Evolutionary conservation across 2,329 filamentous ascomycete species (phyloP), one percentile per base, ranked within the genome.

Genomic region (Cladophialophora yegresii): DNA sequence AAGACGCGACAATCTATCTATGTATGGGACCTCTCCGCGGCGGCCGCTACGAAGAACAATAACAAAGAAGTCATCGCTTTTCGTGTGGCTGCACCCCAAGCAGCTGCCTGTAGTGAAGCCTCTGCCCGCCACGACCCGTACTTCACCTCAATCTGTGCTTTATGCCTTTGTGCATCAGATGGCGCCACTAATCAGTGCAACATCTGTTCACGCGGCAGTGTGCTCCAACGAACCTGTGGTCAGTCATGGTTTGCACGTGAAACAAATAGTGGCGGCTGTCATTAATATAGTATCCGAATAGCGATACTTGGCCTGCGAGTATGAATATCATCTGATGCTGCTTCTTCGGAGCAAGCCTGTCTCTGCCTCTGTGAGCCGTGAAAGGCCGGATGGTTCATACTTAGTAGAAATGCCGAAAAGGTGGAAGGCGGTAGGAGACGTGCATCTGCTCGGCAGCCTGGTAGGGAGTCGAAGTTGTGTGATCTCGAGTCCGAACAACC

Each of bases 1-100:
- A 28, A 28, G 54, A 61, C 64, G 51, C 61, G 57, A 60, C 53
- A 64, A 53, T 60, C 64, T 66, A 66, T 66, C 56, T 66, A 66
- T 54, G 58, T 58, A 54, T 26, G 13, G 43, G 40, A 32, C 51
- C 40, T 30, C 13, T 53, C 32, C 56, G 40, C 49, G 30, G 57
- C 57, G 33, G 30, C 43, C 20, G 16, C 26, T 30, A 26, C n/a
- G 5, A n/a, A 23, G 33, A 49, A 58, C 23, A 56, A 26, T 32
- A 45, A 20, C 23, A 43, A n/a, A n/a, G 12, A 58, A 22, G 36
- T 32, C 40, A 32, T 58, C 33, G 56, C 28, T 50, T 50, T 22
- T 49, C 45, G 33, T 23, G 23, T 23, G 26, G 56, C 43, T 22
- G 16, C n/a, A 50, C 32, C 9, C 13, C 47, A 8, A 4, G 20